Evolutionary conservation across 495 filamentous ascomycete genomes (phyloP).

Genomic region (Penicillium coffeae): DNA sequence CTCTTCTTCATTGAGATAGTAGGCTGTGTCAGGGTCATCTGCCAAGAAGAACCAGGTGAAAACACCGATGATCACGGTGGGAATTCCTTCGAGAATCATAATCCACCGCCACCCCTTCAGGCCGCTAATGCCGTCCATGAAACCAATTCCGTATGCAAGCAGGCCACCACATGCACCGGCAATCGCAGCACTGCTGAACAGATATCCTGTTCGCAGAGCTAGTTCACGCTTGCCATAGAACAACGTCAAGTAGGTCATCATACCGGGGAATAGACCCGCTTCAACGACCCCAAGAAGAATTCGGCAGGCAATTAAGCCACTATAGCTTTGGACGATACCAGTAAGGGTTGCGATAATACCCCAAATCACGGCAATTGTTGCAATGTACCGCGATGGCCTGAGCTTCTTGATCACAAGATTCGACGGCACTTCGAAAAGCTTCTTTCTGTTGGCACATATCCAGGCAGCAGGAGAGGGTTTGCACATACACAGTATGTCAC

Average conservation of each 20-base stretch:
- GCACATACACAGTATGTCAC: slow-evolving; percentile 58
- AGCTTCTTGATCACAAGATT: slow-evolving; percentile 81
- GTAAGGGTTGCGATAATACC: slow-evolving; percentile 67
- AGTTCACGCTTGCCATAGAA: slow-evolving; percentile 74
- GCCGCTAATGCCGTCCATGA: slow-evolving; percentile 64
- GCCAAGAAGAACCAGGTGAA: slow-evolving; percentile 60
- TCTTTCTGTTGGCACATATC: background rate
- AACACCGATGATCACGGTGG: slow-evolving; percentile 60
- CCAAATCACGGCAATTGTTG: slow-evolving; percentile 60
- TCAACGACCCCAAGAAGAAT: slow-evolving; percentile 55
- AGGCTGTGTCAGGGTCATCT: slow-evolving; percentile 59
- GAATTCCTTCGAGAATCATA: slow-evolving; percentile 69
- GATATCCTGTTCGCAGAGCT: slow-evolving; percentile 68
- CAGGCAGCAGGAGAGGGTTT: background rate
- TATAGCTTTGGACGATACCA: slow-evolving; percentile 60
- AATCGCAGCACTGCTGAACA: slow-evolving; percentile 73
- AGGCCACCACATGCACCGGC: slow-evolving; percentile 75
- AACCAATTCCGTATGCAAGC: slow-evolving; percentile 68
- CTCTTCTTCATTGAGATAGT: slow-evolving; percentile 60
- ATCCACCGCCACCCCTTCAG: slow-evolving; percentile 54
- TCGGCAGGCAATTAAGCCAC: slow-evolving; percentile 51
- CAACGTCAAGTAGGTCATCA: slow-evolving; percentile 66
- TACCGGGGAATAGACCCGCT: slow-evolving; percentile 51
- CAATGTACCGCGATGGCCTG: slow-evolving; percentile 68
- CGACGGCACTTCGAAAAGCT: slow-evolving; percentile 45